Base-by-base conservation (phyloP, 1,284 basidiomycete species). In the Rhodotorula sp. region DNA sequence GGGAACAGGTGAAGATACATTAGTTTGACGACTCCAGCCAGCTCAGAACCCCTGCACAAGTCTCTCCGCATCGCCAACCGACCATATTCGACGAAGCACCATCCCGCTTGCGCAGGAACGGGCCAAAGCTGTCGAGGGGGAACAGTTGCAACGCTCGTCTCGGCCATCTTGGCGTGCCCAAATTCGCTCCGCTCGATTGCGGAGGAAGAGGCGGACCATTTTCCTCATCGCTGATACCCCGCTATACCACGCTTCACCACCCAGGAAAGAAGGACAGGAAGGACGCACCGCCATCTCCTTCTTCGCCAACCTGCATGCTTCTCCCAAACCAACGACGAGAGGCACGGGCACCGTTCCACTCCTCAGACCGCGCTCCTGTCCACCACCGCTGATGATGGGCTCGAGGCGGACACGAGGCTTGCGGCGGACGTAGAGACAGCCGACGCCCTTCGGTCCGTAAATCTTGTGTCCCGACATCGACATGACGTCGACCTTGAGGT, bases 381-480 rank as follows among this genome's bases (percentile, higher is more conserved):
- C 96, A 78, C 96, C 96, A 69, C 96, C 96, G 75, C 87, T 94
- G 72, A 99, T 85, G 76, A 99, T 89, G 1, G 96, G 95, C 80
- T 99, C 96, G 75, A 99, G 82, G 69, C 96, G 86, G 55, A 99
- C 96, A 74, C 96, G 85, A 4, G 96, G 96, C 75, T 94, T 83
- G 76, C 96, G 84, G 66, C 96, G 87, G 60, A 99, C 93, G 81
- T 98, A 99, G 26, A 90, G 89, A 8, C 92, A 95, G 48, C 96
- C 96, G 57, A 99, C 82, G 24, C 96, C 96, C 82, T 99, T 99
- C 9, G 96, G 96, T 4, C 96, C 96, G 81, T 99, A 99, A 24
- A 99, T 82, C 83, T 99, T 99, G 85, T 99, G 96, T 8, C 91
- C 94, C 9, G 92, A 95, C 67, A 99, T 91, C 74, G 91, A 94